Base-by-base conservation (phyloP, 2,329 filamentous ascomycete species). In the Diaporthe caulivora region DNA sequence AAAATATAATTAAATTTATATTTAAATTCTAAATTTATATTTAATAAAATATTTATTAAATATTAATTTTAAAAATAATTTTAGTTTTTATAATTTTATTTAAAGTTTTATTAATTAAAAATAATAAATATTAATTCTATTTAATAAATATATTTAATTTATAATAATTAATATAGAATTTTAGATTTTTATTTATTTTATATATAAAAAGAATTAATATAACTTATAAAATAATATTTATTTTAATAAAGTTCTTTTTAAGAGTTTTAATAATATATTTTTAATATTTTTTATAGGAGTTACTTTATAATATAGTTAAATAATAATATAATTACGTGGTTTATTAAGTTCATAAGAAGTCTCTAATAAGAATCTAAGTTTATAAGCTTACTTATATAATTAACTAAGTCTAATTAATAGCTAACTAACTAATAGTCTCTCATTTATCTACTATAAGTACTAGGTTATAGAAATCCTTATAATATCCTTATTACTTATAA, bases 111-210 rank as follows among this genome's bases (percentile, higher is more conserved):
- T 57, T 57, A 57, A 57, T 57, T 9, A 57, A 31, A 3, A 13
- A 6, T n/a, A 57, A 57, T 1, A 10, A n/a, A 18, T 57, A 57
- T 57, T 57, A 57, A 34, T 31, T 42, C n/a, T 47, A 29, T n/a
- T 29, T 29, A 26, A 31, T 29, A 64, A 29, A 18, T 53, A 21
- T 34, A 34, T 65, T 65, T 65, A 65, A 9, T 8, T 65, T 65
- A 17, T 29, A 29, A 29, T 62, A 62, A 11, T 62, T 47, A 18
- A 64, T 64, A 64, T 64, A 64, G 29, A 64, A 64, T 10, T 18
- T 3, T 47, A 64, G 15, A 3, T 5, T 26, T 10, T 13, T 31
- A 18, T 31, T 47, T 13, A 29, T 4, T 11, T 64, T 64, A 7
- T 24, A 10, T 9, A 18, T 24, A 51, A 65, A 51, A 15, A 49